phyloP scores from a whole-genome alignment of 2,329 filamentous ascomycete species.

The Stromatinia cepivora region DNA sequence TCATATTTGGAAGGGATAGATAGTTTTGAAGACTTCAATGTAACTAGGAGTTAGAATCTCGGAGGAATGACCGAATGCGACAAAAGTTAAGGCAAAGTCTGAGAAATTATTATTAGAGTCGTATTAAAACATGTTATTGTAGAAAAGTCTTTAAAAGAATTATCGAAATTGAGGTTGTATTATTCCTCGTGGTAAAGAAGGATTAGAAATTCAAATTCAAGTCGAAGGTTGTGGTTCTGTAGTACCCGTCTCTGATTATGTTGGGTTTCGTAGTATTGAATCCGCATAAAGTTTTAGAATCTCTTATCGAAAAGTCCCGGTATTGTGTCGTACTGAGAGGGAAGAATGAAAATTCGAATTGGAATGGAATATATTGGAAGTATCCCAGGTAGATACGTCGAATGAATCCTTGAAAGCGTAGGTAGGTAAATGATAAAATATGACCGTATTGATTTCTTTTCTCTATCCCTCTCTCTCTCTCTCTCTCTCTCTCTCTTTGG shows the following conservation, averaged over 20 bases:
- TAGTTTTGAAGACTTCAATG: background rate
- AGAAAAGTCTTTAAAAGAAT: background rate
- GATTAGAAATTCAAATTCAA: background rate
- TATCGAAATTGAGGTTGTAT: background rate
- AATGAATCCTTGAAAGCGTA: background rate
- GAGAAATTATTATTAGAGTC: conserved; percentile 6
- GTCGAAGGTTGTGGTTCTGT: conserved; percentile 9
- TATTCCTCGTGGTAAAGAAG: background rate
- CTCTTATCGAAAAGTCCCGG: background rate
- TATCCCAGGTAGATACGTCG: background rate
- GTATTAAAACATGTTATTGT: conserved; percentile 13
- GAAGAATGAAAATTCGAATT: conserved; percentile 5
- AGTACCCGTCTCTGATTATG: conserved; percentile 9
- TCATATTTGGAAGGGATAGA: conserved; percentile 30
- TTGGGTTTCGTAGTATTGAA: background rate
- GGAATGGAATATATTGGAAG: conserved; percentile 3
- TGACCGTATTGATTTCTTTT: background rate
- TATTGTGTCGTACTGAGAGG: background rate
- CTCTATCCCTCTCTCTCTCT: background rate
- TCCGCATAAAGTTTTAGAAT: background rate
- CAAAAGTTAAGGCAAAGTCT: background rate
- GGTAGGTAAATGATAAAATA: conserved; percentile 1
- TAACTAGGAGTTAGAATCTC: background rate
- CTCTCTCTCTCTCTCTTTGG: background rate
- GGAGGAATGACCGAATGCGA: background rate